Percentiles rank a stretch among this genome's conserved stretches.
Conservation (phyloP, 345 rosid species). For the Linum tenue region DNA sequence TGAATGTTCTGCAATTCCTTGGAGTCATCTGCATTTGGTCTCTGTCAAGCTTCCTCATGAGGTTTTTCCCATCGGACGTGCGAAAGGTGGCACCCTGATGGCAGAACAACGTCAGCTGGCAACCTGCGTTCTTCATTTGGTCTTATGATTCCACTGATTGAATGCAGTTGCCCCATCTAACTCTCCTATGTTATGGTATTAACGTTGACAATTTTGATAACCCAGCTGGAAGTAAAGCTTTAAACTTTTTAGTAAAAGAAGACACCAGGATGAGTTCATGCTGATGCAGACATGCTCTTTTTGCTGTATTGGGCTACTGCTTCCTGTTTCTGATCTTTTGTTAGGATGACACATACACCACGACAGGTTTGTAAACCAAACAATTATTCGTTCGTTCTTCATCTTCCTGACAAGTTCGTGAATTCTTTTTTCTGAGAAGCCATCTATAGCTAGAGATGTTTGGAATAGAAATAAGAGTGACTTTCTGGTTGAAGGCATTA, state of each 20-base stretch:
- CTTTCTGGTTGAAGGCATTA: too few relatives aligned
- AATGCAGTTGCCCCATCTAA: background rate
- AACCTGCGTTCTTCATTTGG: conserved; percentile 11
- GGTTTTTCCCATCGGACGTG: conserved; percentile 40
- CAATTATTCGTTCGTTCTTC: too few relatives aligned
- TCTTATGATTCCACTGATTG: conserved; percentile 6
- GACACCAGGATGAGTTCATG: background rate
- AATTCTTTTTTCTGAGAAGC: too few relatives aligned
- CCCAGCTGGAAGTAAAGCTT: conserved; percentile 1
- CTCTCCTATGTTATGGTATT: background rate
- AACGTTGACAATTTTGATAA: conserved; percentile 7
- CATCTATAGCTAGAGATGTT: too few relatives aligned
- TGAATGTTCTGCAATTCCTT: conserved; percentile 80
- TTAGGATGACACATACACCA: too few relatives aligned
- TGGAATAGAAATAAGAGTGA: too few relatives aligned
- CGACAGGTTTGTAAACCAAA: too few relatives aligned
- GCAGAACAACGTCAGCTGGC: conserved; percentile 5
- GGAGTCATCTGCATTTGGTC: conserved; percentile 93
- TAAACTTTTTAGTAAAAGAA: background rate
- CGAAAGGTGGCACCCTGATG: conserved; percentile 18
- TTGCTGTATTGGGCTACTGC: background rate
- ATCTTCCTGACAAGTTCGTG: too few relatives aligned
- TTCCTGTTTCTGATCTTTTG: background rate
- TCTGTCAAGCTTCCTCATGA: conserved; percentile 86
- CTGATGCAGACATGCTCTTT: too few relatives aligned